phyloP scores from a whole-genome alignment of 2,329 filamentous ascomycete species.

The Gnomoniopsis smithogilvyi region DNA sequence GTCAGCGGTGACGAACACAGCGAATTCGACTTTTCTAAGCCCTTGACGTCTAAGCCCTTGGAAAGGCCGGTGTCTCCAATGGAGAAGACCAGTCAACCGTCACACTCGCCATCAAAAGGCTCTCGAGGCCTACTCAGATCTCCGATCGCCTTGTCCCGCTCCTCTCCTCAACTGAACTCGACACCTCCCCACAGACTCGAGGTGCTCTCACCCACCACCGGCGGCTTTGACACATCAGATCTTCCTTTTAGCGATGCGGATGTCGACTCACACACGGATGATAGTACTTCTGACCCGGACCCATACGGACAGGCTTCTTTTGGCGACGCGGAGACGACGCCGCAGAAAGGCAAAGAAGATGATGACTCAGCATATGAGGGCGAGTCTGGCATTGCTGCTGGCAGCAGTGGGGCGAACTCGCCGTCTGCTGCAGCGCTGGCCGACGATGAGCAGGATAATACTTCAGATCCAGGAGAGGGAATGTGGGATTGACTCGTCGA shows the following conservation, averaged over 20 bases:
- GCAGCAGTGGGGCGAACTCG: not conserved
- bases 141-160: slow-evolving; percentile 6
- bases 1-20: not conserved
- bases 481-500: slow-evolving; percentile 17
- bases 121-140: not conserved
- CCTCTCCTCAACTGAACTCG: slow-evolving; percentile 4
- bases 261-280: slow-evolving; percentile 16
- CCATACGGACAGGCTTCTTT: slow-evolving; percentile 10
- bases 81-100: not conserved
- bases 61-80: not conserved
- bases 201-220: slow-evolving; percentile 17
- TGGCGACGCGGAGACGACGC: not conserved
- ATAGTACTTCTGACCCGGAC: slow-evolving; percentile 15
- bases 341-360: not conserved
- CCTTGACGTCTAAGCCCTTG: slow-evolving; percentile 22
- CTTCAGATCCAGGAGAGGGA: slow-evolving; percentile 8
- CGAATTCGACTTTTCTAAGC: slow-evolving; percentile 23
- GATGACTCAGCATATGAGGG: not conserved
- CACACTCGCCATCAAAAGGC: not conserved
- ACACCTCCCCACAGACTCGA: slow-evolving; percentile 10
- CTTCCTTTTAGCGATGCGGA: slow-evolving; percentile 16
- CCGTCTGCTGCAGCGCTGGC: slow-evolving; percentile 13
- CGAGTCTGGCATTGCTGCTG: not conserved
- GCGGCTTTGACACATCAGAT: slow-evolving; percentile 13
- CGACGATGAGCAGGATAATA: slow-evolving; percentile 14